Evolutionary conservation across 2,329 filamentous ascomycete species (phyloP).

Genomic region (Allantophomopsis lycopodina): DNA sequence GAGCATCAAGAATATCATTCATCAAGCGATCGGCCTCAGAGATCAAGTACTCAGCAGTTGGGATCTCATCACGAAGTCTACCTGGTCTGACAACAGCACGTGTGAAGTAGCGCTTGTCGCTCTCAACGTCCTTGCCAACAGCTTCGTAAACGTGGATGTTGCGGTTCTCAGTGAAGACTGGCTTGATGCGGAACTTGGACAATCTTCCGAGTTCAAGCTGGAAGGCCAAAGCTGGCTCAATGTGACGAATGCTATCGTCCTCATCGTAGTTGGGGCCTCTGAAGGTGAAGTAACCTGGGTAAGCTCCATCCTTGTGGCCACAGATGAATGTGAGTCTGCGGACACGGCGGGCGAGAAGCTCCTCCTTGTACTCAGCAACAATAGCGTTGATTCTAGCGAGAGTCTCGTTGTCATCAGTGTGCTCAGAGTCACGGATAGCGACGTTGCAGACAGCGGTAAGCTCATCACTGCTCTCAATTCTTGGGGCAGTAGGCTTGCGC

Average conservation of each 20-base stretch:
- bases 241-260: slow-evolving; percentile 93
- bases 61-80: slow-evolving; percentile 90
- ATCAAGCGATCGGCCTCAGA: slow-evolving; percentile 93
- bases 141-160: slow-evolving; percentile 99
- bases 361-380: slow-evolving; percentile 69
- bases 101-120: slow-evolving; percentile 97
- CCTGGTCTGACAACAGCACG: slow-evolving; percentile 90
- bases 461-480: slow-evolving; percentile 54
- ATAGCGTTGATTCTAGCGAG: slow-evolving; percentile 62
- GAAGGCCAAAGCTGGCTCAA: slow-evolving; percentile 92
- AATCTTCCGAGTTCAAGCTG: slow-evolving; percentile 92
- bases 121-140: slow-evolving; percentile 84
- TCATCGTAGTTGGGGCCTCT: slow-evolving; percentile 80
- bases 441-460: slow-evolving; percentile 88
- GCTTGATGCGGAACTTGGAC: slow-evolving; percentile 95
- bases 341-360: slow-evolving; percentile 67
- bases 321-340: slow-evolving; percentile 94
- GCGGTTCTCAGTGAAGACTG: slow-evolving; percentile 96
- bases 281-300: slow-evolving; percentile 98
- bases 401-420: slow-evolving; percentile 67
- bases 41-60: slow-evolving; percentile 95
- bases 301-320: slow-evolving; percentile 83
- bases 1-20: slow-evolving; percentile 92
- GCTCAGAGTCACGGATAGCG: slow-evolving; percentile 79
- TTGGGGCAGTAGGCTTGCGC: slow-evolving; percentile 42